phyloP scores from a whole-genome alignment of 768 basidiomycete genomes.

The Mycena indigotica region DNA sequence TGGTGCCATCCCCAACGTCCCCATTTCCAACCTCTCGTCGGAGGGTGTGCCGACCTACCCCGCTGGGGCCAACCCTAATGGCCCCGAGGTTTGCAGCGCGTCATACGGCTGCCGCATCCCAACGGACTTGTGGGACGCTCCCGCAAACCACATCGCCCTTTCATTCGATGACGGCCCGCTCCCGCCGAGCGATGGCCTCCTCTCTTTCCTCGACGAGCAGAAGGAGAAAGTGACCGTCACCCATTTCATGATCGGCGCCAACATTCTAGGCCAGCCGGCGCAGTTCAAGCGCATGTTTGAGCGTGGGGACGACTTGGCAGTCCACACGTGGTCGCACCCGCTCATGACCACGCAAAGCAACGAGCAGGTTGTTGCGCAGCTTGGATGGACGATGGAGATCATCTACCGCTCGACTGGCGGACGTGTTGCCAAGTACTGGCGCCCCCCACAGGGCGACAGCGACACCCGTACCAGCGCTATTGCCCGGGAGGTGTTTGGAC shows the following conservation, averaged over 20 bases:
- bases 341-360: constrained; percentile 54
- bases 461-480: constrained; percentile 73
- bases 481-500: constrained; percentile 68
- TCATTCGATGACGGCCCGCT: constrained; percentile 84
- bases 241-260: background rate
- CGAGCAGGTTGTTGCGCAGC: constrained; percentile 42
- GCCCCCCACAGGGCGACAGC: constrained; percentile 27
- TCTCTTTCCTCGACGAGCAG: background rate
- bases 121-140: constrained; percentile 78
- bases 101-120: constrained; percentile 65
- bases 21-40: constrained; percentile 43
- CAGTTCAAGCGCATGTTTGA: background rate
- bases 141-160: constrained; percentile 62
- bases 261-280: background rate
- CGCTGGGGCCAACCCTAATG: constrained; percentile 36
- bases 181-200: constrained; percentile 19
- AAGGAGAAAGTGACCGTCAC: background rate
- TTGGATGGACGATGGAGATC: constrained; percentile 64
- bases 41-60: constrained; percentile 42
- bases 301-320: constrained; percentile 1
- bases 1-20: constrained; percentile 74
- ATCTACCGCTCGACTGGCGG: constrained; percentile 62
- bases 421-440: constrained; percentile 63
- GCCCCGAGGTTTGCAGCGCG: constrained; percentile 69
- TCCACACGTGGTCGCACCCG: constrained; percentile 38